A percentile compares a stretch with the other conserved stretches of the same genome.
These are phyloP conservation scores for Fraxinus platypoda DNA, from an alignment of 305 asterid genomes.

Conservation along the genomic window DNA sequence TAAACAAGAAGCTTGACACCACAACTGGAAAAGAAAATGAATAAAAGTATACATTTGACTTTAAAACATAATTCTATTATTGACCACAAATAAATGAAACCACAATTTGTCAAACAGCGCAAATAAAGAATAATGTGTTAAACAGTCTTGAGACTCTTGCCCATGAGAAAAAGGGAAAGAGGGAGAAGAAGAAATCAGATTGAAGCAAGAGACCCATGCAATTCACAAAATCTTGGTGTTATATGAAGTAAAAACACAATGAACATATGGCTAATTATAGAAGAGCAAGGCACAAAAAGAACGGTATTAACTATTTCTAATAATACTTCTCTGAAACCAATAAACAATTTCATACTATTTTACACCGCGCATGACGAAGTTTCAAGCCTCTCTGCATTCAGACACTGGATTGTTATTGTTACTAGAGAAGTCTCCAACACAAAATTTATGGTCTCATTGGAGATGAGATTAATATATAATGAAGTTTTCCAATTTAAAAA, in stretches of 20 bases:
- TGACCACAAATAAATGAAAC: not conserved
- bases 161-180: not conserved
- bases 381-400: not conserved
- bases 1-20: conserved; percentile 8
- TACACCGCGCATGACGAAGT: conserved; percentile 7
- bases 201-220: not conserved
- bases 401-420: not conserved
- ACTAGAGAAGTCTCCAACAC: not conserved
- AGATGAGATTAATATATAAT: not conserved
- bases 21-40: not conserved
- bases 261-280: not conserved
- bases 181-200: not conserved
- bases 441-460: not conserved
- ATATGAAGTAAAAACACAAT: not conserved
- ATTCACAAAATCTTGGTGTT: conserved; percentile 1
- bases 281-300: not conserved
- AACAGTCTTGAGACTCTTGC: not conserved
- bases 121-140: not conserved
- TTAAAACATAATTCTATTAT: not conserved
- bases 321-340: not conserved
- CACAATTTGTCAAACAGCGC: not conserved
- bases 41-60: not conserved
- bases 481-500: not conserved
- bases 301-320: not conserved
- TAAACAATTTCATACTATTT: not conserved